These are phyloP conservation scores for Hypomyces perniciosus DNA, from an alignment of 2,329 filamentous ascomycete genomes.

Conservation along the genomic window DNA sequence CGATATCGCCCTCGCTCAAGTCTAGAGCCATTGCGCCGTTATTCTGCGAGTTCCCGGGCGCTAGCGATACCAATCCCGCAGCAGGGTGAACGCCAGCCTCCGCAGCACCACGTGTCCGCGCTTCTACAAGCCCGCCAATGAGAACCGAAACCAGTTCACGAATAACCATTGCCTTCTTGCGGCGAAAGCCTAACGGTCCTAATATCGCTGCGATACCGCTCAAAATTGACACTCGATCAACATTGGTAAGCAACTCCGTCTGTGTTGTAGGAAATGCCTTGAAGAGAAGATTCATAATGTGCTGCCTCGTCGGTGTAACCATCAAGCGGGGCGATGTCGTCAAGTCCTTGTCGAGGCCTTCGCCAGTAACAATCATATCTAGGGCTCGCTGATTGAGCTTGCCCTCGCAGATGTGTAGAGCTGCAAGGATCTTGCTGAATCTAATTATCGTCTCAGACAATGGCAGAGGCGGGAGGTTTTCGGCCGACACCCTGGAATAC, in stretches of 20 bases:
- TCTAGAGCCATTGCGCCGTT: constrained; percentile 52
- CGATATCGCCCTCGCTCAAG: constrained; percentile 58
- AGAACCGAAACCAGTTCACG: constrained; percentile 79
- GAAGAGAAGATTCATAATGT: constrained; percentile 61
- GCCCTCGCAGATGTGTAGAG: constrained; percentile 60
- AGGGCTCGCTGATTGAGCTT: constrained; percentile 55
- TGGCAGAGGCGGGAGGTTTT: constrained; percentile 64
- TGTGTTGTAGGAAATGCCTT: constrained; percentile 63
- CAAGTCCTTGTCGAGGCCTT: constrained; percentile 42
- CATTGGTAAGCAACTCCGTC: constrained; percentile 61
- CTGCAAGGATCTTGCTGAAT: constrained; percentile 63
- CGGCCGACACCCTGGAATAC: constrained; percentile 64
- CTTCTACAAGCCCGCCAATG: constrained; percentile 80
- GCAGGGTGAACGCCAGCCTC: constrained; percentile 94
- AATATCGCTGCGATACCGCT: constrained; percentile 86
- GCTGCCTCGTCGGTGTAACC: constrained; percentile 51
- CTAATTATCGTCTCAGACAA: constrained; percentile 69
- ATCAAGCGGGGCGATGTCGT: constrained; percentile 51
- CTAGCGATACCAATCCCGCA: constrained; percentile 72
- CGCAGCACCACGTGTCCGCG: constrained; percentile 86
- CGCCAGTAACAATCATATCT: constrained; percentile 60
- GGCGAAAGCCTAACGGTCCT: constrained; percentile 68
- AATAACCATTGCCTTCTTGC: constrained; percentile 88
- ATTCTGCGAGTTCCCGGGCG: constrained; percentile 43
- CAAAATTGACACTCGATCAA: constrained; percentile 72